Evolutionary conservation across 179 eudicot species (phyloP).

Genomic region (Vitellaria paradoxa): DNA sequence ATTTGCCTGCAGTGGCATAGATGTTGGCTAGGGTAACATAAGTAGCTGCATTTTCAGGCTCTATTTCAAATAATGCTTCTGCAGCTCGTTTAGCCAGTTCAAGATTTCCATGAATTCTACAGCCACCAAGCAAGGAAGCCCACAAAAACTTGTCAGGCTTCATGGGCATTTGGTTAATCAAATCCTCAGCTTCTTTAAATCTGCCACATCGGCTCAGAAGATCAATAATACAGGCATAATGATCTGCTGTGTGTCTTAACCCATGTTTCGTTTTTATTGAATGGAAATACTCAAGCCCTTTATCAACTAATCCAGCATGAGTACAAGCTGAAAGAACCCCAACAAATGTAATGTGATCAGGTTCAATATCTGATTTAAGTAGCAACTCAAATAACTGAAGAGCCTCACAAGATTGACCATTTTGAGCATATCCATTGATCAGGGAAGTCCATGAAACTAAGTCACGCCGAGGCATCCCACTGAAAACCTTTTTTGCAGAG

Average conservation of each 20-base stretch:
- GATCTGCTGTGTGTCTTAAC: conserved; percentile 49
- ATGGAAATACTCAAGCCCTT: conserved; percentile 65
- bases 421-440: conserved; percentile 71
- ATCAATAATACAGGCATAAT: conserved; percentile 77
- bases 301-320: conserved; percentile 81
- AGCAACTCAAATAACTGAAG: conserved; percentile 52
- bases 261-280: conserved; percentile 56
- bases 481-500: conserved; percentile 48
- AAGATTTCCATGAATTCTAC: conserved; percentile 40
- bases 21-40: conserved; percentile 45
- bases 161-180: conserved; percentile 42
- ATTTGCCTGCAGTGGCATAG: conserved; percentile 37
- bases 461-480: conserved; percentile 42
- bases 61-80: conserved; percentile 35
- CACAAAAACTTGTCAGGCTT: conserved; percentile 68
- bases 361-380: conserved; percentile 52
- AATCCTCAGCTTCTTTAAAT: conserved; percentile 65
- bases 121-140: conserved; percentile 68
- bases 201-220: conserved; percentile 76
- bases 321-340: conserved; percentile 80
- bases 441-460: conserved; percentile 77
- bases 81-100: conserved; percentile 38
- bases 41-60: conserved; percentile 43
- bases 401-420: conserved; percentile 64
- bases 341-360: conserved; percentile 72